Evolutionary conservation across 2,329 filamentous ascomycete species (phyloP), one percentile per base, ranked within the genome.

Genomic region (Colletotrichum destructivum): DNA sequence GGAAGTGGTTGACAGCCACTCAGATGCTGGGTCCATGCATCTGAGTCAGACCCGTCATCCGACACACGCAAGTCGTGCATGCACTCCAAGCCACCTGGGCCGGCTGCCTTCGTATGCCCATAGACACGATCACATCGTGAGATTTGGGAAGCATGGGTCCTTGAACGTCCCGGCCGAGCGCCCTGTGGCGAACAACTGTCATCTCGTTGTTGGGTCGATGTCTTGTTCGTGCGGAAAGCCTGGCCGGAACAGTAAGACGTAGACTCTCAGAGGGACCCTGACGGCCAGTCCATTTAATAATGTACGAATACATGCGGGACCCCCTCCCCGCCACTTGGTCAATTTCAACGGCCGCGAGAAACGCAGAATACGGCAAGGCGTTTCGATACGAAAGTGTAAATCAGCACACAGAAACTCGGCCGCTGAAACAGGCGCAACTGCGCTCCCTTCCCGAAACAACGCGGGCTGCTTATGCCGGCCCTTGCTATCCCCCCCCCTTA

Each of bases 341-440:
- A 51, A 16, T 31, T 15, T 11, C 23, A 16, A 47, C 13, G 18
- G 4, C 31, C 35, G 18, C 4, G 31, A 57, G 42, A 49, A 62
- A 42, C 46, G 59, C 21, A 52, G 44, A 67, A 47, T 49, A 57
- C 44, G 16, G 52, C 55, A 44, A 38, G 38, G 44, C 49, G 54
- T 61, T 60, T 61, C 54, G 55, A 52, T 54, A 52, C 46, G 40
- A 21, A 71, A 68, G 44, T 62, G 69, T 68, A 68, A 71, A 62
- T 59, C 57, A 54, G 35, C 44, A 57, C 35, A 67, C 44, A 42
- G 51, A 62, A 42, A 42, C 56, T 42, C 63, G 26, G 57, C 16
- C 44, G 18, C 63, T 68, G 63, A 57, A 71, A 68, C 68, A 52
- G 47, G 23, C 23, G 16, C 44, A 42, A 26, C 55, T 57, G 46